Evolutionary conservation across 306 rosid genomes (phyloP).

Genomic region (Herpetospermum pedunculosum): DNA sequence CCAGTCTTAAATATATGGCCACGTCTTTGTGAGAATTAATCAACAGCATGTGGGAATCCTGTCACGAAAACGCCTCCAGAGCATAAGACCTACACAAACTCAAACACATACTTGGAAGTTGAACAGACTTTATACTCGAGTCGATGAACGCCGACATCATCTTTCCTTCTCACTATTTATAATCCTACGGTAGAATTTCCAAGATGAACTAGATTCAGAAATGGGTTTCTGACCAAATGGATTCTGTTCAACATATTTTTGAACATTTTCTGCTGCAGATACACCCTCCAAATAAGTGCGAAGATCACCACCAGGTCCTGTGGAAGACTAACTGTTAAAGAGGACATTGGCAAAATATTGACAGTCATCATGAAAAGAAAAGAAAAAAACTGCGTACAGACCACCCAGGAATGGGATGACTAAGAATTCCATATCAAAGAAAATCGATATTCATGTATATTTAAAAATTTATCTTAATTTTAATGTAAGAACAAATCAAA

Average conservation of each 20-base stretch:
- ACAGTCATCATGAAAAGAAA: neutral
- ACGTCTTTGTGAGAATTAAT: neutral
- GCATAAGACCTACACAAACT: neutral
- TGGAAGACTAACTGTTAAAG: neutral
- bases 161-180: neutral
- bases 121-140: neutral
- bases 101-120: neutral
- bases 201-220: slow-evolving; percentile 34
- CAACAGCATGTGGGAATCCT: slow-evolving; percentile 1
- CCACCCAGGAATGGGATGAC: neutral
- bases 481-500: neutral
- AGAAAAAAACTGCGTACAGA: neutral
- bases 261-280: slow-evolving; percentile 46
- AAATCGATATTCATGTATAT: neutral
- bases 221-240: slow-evolving; percentile 74
- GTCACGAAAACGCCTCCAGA: neutral
- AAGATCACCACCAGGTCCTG: slow-evolving; percentile 81
- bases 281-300: slow-evolving; percentile 50
- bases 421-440: neutral
- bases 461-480: neutral
- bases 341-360: neutral
- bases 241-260: slow-evolving; percentile 40
- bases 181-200: slow-evolving; percentile 39
- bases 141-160: neutral
- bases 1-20: neutral